Conservation (phyloP, 139 green algal species). For the Chloropicon primus region DNA sequence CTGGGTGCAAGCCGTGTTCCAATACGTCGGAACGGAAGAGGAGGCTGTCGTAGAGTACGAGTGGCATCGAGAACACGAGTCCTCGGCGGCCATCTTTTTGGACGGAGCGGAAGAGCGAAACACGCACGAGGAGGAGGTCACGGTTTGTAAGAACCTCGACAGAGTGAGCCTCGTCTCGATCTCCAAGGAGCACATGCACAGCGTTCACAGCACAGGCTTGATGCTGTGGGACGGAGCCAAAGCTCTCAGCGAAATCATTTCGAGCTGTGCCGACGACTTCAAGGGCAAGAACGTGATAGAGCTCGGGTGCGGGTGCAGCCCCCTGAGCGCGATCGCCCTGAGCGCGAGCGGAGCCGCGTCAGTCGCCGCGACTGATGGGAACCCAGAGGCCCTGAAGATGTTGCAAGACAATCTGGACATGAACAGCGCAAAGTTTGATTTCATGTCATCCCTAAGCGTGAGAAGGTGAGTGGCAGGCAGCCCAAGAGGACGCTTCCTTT, state of each 20-base stretch:
- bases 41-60: slow-evolving; percentile 4
- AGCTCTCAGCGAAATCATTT: not conserved
- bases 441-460: too few relatives aligned
- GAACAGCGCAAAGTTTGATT: not conserved
- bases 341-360: too few relatives aligned
- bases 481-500: too few relatives aligned
- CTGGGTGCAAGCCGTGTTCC: slow-evolving; percentile 65
- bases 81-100: slow-evolving; percentile 8
- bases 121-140: too few relatives aligned
- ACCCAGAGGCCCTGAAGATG: not conserved
- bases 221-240: not conserved
- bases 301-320: not conserved
- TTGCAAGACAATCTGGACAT: not conserved
- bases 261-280: not conserved
- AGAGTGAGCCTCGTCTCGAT: not conserved
- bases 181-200: not conserved
- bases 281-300: not conserved
- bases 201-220: not conserved
- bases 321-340: not conserved
- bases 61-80: slow-evolving; percentile 3
- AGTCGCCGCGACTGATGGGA: not conserved
- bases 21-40: not conserved
- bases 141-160: too few relatives aligned
- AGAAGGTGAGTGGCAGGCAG: too few relatives aligned
- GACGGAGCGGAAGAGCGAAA: slow-evolving; percentile 8